These are phyloP conservation scores for Ophiobolus disseminans DNA, from an alignment of 2,329 filamentous ascomycete species.

Conservation along the genomic window DNA sequence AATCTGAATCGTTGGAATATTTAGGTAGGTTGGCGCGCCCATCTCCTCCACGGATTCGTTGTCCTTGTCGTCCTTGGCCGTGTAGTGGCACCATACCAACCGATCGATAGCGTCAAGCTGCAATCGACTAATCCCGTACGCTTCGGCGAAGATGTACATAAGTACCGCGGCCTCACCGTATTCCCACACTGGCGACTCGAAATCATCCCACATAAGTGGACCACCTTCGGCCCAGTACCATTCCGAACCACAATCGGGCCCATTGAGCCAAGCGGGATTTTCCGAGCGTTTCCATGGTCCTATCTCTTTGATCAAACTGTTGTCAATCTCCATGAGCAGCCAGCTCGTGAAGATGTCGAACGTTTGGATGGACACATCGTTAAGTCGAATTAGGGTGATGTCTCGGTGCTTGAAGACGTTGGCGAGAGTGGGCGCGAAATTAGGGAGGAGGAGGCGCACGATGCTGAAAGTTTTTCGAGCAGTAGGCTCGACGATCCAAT, in stretches of 20 bases:
- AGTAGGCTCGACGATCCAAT: no score
- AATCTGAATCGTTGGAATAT: not conserved
- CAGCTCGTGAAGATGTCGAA: not conserved
- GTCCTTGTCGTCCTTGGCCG: not conserved
- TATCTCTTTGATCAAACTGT: not conserved
- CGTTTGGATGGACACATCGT: not conserved
- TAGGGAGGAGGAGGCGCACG: not conserved
- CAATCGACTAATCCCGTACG: not conserved
- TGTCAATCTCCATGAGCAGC: not conserved
- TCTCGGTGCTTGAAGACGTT: not conserved
- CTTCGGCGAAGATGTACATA: not conserved
- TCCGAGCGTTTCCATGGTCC: not conserved
- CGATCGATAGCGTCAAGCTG: not conserved
- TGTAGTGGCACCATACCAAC: not conserved
- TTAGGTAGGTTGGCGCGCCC: not conserved
- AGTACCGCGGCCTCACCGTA: not conserved
- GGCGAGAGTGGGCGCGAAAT: not conserved
- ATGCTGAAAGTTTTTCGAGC: not conserved
- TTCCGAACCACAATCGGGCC: not conserved
- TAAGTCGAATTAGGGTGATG: not conserved
- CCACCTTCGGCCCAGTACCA: not conserved
- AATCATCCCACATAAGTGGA: not conserved
- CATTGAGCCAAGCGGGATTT: not conserved
- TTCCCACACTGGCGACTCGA: not conserved
- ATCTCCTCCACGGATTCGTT: no score